Percentiles rank a stretch among this genome's conserved stretches.
These are phyloP conservation scores for Lagenidium giganteum DNA, from an alignment of 352 stramenopile genomes.

Conservation along the genomic window DNA sequence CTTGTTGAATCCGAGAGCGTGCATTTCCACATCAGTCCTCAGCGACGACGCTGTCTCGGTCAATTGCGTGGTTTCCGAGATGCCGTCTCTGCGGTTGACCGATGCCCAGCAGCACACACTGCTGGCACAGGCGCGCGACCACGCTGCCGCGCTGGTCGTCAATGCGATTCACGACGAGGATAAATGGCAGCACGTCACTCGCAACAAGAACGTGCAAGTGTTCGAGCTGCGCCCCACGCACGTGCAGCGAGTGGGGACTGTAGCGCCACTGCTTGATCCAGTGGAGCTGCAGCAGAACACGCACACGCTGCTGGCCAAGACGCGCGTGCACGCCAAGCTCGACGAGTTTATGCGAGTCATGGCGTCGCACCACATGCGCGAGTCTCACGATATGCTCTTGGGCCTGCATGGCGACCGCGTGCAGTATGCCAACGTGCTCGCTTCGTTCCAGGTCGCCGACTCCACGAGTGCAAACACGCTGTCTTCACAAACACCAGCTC, in stretches of 20 bases:
- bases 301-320: constrained; percentile 52
- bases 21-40: too few species aligned
- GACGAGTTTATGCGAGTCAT: constrained; percentile 69
- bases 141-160: constrained; percentile 50
- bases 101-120: constrained; percentile 42
- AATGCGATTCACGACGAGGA: constrained; percentile 50
- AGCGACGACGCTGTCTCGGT: too few species aligned
- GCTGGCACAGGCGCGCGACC: constrained; percentile 37
- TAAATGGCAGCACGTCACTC: too few species aligned
- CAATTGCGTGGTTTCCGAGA: too few species aligned
- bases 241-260: constrained; percentile 37
- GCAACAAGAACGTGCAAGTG: too few species aligned
- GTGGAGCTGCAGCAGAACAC: constrained; percentile 21
- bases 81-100: constrained; percentile 51
- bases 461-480: too few species aligned
- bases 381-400: constrained; percentile 51
- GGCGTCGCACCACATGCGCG: constrained; percentile 31
- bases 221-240: constrained; percentile 50
- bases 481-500: neutral
- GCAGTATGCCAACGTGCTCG: constrained; percentile 57
- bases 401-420: constrained; percentile 52
- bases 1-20: too few species aligned
- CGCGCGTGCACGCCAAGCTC: constrained; percentile 47
- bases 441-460: constrained; percentile 34
- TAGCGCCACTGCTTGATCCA: constrained; percentile 25